Base-by-base conservation (phyloP, 1,139 yeast species). In the Kodamaea plutei region DNA sequence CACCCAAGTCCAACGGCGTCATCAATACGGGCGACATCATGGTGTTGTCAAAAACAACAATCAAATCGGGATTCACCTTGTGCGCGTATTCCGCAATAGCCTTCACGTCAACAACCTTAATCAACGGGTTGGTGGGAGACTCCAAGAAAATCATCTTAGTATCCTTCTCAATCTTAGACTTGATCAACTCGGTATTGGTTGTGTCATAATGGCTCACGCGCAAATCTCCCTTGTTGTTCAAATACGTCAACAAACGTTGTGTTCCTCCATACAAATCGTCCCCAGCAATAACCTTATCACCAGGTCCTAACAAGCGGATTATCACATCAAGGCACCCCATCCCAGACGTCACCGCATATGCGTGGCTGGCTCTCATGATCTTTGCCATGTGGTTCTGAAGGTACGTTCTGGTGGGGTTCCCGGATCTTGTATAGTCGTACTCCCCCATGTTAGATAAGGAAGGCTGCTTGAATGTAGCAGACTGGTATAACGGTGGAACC, bases 221-320 rank as follows among this genome's bases (percentile, higher is more conserved):
- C 36, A 87, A 66, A 40, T 78, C 83, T n/a, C 79, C 81, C 51
- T 77, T 78, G 29, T 69, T 69, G 50, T 75, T 67, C 48, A 85
- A 61, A 52, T 80, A 84, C 12, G 87, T 84, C 46, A 89, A 73
- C 47, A 89, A 69, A 47, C 96, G 70, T 55, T 88, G 84, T 26
- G 95, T 82, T 20, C 96, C 96, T 32, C 96, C 96, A 54, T 88
- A 88, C 45, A 88, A 70, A 52, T 88, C 96, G 51, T 84, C 93
- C 31, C 96, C 96, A 5, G 96, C 95, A 44, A 88, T 75, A 21
- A 88, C 88, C 55, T 83, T 83, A 54, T 84, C 91, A 20, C 93
- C 85, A 6, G 91, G 84, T 40, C 67, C 64, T 47, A 85, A 70
- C 39, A 84, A 61, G 33, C 89, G 69, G 23, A 84, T 73, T 35